A percentile compares a stretch with the other conserved stretches of the same genome.
These are phyloP conservation scores for Tripterygium wilfordii DNA, from an alignment of 177 flowering plant genomes.

Conservation along the genomic window DNA sequence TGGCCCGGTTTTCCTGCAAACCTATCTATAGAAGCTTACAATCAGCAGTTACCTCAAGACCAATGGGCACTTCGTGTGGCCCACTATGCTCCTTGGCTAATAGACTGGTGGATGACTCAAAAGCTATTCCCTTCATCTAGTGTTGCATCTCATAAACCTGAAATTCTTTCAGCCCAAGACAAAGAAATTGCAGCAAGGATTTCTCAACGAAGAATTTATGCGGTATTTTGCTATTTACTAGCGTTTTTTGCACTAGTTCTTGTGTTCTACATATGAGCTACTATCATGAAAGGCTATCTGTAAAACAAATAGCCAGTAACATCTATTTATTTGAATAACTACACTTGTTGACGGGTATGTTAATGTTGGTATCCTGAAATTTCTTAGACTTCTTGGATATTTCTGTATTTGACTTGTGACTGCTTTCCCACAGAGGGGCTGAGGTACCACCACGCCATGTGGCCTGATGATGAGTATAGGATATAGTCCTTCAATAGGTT, in stretches of 20 bases:
- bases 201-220: not conserved
- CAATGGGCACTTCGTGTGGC: constrained; percentile 55
- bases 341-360: not conserved
- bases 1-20: constrained; percentile 61
- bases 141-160: constrained; percentile 19
- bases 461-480: too few relatives aligned
- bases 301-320: not conserved
- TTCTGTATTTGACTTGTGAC: too few relatives aligned
- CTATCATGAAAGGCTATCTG: too few relatives aligned
- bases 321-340: not conserved
- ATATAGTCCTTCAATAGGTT: too few relatives aligned
- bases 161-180: constrained; percentile 38
- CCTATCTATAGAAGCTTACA: constrained; percentile 39
- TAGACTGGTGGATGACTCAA: constrained; percentile 76
- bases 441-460: too few relatives aligned
- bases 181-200: constrained; percentile 23
- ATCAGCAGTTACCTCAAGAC: constrained; percentile 30
- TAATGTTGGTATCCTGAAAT: not conserved
- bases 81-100: constrained; percentile 65
- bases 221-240: too few relatives aligned
- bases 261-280: too few relatives aligned
- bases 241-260: too few relatives aligned
- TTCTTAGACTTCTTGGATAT: not conserved
- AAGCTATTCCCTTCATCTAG: constrained; percentile 42
- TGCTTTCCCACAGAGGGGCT: too few relatives aligned